These are phyloP conservation scores for Epichloe aotearoae DNA, from an alignment of 2,329 filamentous ascomycete genomes.

Conservation along the genomic window DNA sequence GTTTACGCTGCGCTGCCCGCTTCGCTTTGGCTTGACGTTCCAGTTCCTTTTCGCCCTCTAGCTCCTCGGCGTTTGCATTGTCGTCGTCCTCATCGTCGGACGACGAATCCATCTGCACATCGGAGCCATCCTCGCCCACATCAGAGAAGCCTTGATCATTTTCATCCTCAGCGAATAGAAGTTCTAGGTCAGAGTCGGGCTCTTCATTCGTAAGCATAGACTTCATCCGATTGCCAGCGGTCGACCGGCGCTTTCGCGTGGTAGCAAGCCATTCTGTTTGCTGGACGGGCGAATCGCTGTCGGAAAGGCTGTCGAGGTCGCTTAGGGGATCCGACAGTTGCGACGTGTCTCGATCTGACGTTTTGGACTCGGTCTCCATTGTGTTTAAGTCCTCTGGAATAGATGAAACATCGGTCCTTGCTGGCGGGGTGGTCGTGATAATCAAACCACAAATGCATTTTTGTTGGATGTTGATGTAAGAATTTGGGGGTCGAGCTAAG, in stretches of 20 bases:
- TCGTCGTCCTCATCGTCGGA: conserved; percentile 67
- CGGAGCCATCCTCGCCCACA: conserved; percentile 51
- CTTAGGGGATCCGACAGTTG: conserved; percentile 16
- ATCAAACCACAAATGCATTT: background rate
- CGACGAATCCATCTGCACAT: conserved; percentile 77
- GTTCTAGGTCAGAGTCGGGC: conserved; percentile 54
- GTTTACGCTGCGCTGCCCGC: conserved; percentile 56
- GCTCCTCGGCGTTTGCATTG: conserved; percentile 46
- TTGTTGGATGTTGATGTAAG: background rate
- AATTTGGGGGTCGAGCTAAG: background rate
- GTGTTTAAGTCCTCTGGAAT: conserved; percentile 5
- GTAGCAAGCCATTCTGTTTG: conserved; percentile 58
- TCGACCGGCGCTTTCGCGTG: conserved; percentile 61
- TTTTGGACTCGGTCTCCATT: conserved; percentile 18
- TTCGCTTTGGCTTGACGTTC: conserved; percentile 62
- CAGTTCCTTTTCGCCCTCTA: conserved; percentile 79
- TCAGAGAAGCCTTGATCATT: conserved; percentile 59
- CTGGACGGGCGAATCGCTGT: conserved; percentile 23
- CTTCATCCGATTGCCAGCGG: conserved; percentile 74
- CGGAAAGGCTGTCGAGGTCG: conserved; percentile 16
- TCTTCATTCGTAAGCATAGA: conserved; percentile 64
- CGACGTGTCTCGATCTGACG: conserved; percentile 21
- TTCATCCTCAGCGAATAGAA: conserved; percentile 63
- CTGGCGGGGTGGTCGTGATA: background rate
- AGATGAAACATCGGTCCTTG: background rate